Percentiles rank a stretch among this genome's conserved stretches.
Conservation (phyloP, 768 basidiomycete species). For the Royoungia palumana region DNA sequence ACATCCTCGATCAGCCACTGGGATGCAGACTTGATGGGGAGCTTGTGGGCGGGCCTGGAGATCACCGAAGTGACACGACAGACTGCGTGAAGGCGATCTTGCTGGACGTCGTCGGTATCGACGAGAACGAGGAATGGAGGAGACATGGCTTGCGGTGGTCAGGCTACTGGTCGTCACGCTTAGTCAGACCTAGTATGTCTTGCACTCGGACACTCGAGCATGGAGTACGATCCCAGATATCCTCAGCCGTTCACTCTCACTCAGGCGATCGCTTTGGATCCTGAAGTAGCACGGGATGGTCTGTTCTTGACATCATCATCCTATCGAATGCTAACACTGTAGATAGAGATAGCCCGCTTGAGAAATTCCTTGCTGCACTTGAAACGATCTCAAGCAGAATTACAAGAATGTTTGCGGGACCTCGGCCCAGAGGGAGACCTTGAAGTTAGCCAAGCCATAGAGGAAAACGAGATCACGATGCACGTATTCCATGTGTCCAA, state of each 20-base stretch:
- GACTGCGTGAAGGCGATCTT: constrained; percentile 54
- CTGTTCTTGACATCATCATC: constrained; percentile 1
- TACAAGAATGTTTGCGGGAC: constrained; percentile 45
- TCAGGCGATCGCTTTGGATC: constrained; percentile 63
- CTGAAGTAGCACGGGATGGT: constrained; percentile 72
- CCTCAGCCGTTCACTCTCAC: constrained; percentile 70
- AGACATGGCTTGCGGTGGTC: constrained; percentile 15
- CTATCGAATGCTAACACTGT: constrained; percentile 1
- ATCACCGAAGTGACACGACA: constrained; percentile 78
- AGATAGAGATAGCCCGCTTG: constrained; percentile 69
- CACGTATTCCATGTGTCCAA: constrained; percentile 35
- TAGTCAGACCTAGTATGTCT: constrained; percentile 15
- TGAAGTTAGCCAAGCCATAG: constrained; percentile 56
- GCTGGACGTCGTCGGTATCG: constrained; percentile 40
- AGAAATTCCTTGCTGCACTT: constrained; percentile 68
- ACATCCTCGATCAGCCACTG: constrained; percentile 57
- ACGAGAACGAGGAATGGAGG: constrained; percentile 57
- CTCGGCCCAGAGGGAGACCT: constrained; percentile 43
- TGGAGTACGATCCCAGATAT: constrained; percentile 69
- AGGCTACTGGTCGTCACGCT: constrained; percentile 5
- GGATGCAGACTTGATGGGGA: constrained; percentile 31
- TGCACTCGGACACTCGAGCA: constrained; percentile 19
- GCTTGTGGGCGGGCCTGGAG: constrained; percentile 37
- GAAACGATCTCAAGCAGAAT: constrained; percentile 54
- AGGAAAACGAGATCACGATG: constrained; percentile 77